These are phyloP conservation scores for Phaffomyces thermotolerans DNA, from an alignment of 805 yeast species.

Conservation along the genomic window DNA sequence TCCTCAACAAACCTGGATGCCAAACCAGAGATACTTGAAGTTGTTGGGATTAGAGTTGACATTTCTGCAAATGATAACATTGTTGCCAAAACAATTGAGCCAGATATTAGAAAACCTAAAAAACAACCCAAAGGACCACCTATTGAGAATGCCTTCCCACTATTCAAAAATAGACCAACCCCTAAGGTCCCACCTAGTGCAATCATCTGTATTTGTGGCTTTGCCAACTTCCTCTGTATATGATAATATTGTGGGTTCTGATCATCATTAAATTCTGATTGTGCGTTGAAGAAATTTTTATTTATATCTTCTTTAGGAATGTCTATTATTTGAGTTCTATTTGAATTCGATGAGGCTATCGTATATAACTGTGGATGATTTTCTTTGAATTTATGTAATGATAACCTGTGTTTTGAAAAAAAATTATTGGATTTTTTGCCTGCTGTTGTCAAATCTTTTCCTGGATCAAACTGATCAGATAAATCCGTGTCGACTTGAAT, in stretches of 20 bases:
- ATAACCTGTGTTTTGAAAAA: background rate
- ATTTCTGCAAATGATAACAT: slow-evolving; percentile 75
- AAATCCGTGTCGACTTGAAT: slow-evolving; percentile 18
- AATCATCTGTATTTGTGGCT: slow-evolving; percentile 69
- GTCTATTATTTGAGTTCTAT: slow-evolving; percentile 23
- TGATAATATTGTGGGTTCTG: slow-evolving; percentile 11
- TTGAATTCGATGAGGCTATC: slow-evolving; percentile 4
- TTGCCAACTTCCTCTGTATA: slow-evolving; percentile 51
- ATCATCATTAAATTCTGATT: slow-evolving; percentile 2
- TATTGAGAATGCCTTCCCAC: slow-evolving; percentile 65
- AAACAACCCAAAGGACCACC: slow-evolving; percentile 77
- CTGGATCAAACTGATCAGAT: slow-evolving; percentile 22
- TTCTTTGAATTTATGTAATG: background rate
- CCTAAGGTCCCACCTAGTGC: slow-evolving; percentile 77
- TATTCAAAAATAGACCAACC: slow-evolving; percentile 62
- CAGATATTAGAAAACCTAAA: slow-evolving; percentile 58
- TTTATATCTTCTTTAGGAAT: slow-evolving; percentile 10
- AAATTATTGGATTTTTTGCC: background rate
- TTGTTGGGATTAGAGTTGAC: slow-evolving; percentile 73
- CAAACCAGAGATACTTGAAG: slow-evolving; percentile 70
- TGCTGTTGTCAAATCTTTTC: slow-evolving; percentile 9
- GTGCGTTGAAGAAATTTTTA: too few relatives aligned
- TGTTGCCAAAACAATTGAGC: slow-evolving; percentile 58
- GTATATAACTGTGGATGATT: background rate
- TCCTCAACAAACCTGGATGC: slow-evolving; percentile 72